Percentiles rank a stretch among this genome's conserved stretches.
Conservation (phyloP, 176 grass and related monocot genomes). For the Cenchrus fungigraminus region DNA sequence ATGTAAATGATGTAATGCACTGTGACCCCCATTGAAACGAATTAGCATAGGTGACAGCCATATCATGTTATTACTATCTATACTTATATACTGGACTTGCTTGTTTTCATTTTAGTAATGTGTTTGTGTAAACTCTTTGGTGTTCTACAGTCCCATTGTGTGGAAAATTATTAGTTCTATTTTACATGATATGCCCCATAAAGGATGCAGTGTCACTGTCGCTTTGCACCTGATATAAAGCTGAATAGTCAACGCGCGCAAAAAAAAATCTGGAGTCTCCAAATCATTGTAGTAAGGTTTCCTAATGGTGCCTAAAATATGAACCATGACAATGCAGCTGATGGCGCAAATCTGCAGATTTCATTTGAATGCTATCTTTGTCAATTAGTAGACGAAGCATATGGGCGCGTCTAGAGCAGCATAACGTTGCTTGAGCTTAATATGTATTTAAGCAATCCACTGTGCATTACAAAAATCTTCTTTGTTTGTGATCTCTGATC, state of each 20-base stretch:
- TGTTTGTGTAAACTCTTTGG: not conserved
- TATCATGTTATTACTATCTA: not conserved
- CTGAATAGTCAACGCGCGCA: not conserved
- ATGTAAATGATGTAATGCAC: not conserved
- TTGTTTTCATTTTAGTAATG: not conserved
- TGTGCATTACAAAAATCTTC: not conserved
- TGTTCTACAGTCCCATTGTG: not conserved
- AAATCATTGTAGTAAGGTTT: not conserved
- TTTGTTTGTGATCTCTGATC: not conserved
- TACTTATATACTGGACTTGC: not conserved
- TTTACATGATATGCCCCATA: not conserved
- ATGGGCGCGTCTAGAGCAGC: not conserved
- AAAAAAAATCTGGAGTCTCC: not conserved
- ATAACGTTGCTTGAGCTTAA: no score
- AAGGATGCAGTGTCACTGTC: not conserved
- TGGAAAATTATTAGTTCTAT: not conserved
- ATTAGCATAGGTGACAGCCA: not conserved
- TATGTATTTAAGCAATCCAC: not conserved
- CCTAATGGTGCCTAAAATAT: not conserved
- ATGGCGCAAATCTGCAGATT: not conserved
- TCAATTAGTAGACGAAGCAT: not conserved
- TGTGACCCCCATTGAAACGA: not conserved
- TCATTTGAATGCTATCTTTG: slow-evolving; percentile 11
- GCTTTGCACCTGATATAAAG: not conserved
- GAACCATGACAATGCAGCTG: not conserved